These are phyloP conservation scores for Aspergillus oerlinghausenensis DNA, from an alignment of 2,329 filamentous ascomycete species.

Conservation along the genomic window DNA sequence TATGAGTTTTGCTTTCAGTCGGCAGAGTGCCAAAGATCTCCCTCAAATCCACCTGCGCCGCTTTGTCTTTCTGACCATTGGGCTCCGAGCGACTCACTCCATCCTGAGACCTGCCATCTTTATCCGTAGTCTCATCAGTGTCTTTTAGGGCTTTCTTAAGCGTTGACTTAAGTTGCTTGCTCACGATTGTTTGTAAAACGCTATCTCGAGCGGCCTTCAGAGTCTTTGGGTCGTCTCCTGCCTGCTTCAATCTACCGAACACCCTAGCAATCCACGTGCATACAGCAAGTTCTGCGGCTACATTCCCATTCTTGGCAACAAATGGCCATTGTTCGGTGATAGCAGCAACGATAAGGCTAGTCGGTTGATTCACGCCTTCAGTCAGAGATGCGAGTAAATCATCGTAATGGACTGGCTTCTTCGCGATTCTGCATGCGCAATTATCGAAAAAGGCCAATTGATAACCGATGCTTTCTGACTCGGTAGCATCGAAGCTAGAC, in stretches of 20 bases:
- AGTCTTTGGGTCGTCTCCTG: constrained; percentile 47
- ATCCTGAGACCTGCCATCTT: constrained; percentile 12
- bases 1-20: constrained; percentile 38
- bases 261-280: constrained; percentile 57
- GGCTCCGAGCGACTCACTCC: constrained; percentile 11
- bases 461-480: constrained; percentile 25
- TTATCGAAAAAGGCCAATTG: constrained; percentile 76
- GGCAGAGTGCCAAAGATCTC: constrained; percentile 51
- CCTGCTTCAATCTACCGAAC: constrained; percentile 51
- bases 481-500: constrained; percentile 34
- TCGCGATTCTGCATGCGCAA: constrained; percentile 69
- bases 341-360: constrained; percentile 64
- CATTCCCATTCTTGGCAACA: constrained; percentile 49
- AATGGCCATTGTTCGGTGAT: constrained; percentile 77
- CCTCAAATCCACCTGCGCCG: constrained; percentile 44
- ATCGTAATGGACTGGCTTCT: constrained; percentile 76
- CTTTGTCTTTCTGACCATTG: constrained; percentile 5
- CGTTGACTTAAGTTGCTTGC: constrained; percentile 35
- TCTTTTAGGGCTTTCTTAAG: constrained; percentile 30
- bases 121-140: constrained; percentile 8
- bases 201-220: constrained; percentile 45
- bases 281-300: constrained; percentile 44
- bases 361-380: constrained; percentile 29
- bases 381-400: constrained; percentile 43
- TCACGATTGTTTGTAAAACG: constrained; percentile 38